Percentiles rank a stretch among this genome's conserved stretches.
Conservation (phyloP, 2,329 filamentous ascomycete species). For the Mycosphaerella sp. region DNA sequence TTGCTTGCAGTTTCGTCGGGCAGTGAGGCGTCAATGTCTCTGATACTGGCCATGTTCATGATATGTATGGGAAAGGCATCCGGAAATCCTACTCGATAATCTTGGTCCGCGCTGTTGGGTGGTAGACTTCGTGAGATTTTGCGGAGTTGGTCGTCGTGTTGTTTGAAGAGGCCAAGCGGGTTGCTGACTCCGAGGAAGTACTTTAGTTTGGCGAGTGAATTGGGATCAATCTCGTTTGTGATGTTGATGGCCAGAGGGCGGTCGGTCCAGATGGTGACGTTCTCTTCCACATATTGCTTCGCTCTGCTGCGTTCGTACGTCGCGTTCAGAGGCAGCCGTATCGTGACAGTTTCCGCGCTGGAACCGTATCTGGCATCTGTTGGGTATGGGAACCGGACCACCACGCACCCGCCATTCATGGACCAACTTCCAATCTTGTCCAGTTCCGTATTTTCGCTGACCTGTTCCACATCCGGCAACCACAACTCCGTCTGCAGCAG, state of each 20-base stretch:
- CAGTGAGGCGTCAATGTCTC: constrained; percentile 53
- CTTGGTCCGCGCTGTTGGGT: constrained; percentile 46
- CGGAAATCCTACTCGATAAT: constrained; percentile 60
- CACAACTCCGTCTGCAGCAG: constrained; percentile 62
- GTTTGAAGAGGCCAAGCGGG: constrained; percentile 60
- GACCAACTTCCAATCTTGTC: constrained; percentile 42
- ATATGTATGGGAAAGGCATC: constrained; percentile 67
- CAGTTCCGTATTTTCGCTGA: neutral
- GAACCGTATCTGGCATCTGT: constrained; percentile 27
- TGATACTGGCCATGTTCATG: constrained; percentile 58
- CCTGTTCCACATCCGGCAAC: constrained; percentile 51
- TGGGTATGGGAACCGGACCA: constrained; percentile 57
- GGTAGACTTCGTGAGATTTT: constrained; percentile 58
- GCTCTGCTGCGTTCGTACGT: constrained; percentile 50
- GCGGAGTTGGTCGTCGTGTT: constrained; percentile 50
- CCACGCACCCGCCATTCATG: constrained; percentile 53
- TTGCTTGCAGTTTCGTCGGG: constrained; percentile 43
- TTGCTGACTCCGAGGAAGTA: constrained; percentile 62
- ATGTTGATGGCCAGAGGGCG: constrained; percentile 44
- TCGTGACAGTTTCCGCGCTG: constrained; percentile 47
- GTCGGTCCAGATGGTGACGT: constrained; percentile 62
- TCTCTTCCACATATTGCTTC: constrained; percentile 53
- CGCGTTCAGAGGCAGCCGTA: constrained; percentile 61
- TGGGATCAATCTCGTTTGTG: constrained; percentile 40
- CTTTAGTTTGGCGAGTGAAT: constrained; percentile 57